A percentile compares a stretch with the other conserved stretches of the same genome.
These are phyloP conservation scores for Priceomyces carsonii DNA, from an alignment of 805 yeast species.

Conservation along the genomic window DNA sequence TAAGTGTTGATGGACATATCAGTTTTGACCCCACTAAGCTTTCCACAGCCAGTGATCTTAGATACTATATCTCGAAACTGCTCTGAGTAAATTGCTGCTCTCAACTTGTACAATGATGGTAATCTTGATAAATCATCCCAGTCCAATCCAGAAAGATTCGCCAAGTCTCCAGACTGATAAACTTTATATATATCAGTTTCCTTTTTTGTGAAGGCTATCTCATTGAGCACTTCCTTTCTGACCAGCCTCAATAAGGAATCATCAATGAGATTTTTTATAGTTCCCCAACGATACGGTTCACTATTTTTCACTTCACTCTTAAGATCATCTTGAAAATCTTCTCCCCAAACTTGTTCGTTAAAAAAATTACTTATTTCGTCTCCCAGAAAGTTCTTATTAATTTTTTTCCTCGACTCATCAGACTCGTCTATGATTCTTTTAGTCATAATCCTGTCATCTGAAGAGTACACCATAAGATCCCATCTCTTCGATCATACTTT, in stretches of 20 bases:
- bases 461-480: too few species aligned
- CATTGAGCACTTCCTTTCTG: slow-evolving; percentile 76
- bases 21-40: slow-evolving; percentile 83
- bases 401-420: slow-evolving; percentile 6
- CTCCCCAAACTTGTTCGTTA: slow-evolving; percentile 50
- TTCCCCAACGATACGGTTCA: slow-evolving; percentile 89
- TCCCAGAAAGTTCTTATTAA: slow-evolving; percentile 16
- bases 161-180: slow-evolving; percentile 85
- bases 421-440: slow-evolving; percentile 1
- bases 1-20: slow-evolving; percentile 93
- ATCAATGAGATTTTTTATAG: slow-evolving; percentile 69
- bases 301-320: slow-evolving; percentile 50
- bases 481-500: background rate
- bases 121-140: slow-evolving; percentile 71
- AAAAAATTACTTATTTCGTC: slow-evolving; percentile 44
- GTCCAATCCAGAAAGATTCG: slow-evolving; percentile 84
- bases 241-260: slow-evolving; percentile 78
- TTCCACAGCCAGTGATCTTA: slow-evolving; percentile 81
- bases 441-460: background rate
- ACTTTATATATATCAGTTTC: slow-evolving; percentile 98
- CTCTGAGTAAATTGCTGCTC: slow-evolving; percentile 87
- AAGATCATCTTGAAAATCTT: slow-evolving; percentile 39
- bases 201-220: slow-evolving; percentile 88
- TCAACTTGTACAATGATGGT: slow-evolving; percentile 71
- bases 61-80: slow-evolving; percentile 79